Conservation (phyloP, 257 asterid genomes). For the Ilex aquifolium region DNA sequence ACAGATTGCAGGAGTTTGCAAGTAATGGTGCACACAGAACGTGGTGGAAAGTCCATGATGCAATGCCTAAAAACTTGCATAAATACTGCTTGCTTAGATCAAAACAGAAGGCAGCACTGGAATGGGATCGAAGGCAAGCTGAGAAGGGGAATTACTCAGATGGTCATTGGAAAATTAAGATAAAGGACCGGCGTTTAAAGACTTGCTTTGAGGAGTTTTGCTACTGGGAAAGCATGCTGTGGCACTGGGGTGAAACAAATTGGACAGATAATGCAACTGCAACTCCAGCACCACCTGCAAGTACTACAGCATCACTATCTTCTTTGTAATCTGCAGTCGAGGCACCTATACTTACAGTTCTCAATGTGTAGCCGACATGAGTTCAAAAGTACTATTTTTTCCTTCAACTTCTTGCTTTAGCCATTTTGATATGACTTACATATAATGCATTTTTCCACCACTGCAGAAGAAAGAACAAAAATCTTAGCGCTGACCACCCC, state of each 20-base stretch:
- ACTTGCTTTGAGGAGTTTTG: conserved; percentile 74
- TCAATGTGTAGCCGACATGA: too few relatives aligned
- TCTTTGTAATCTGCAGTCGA: conserved; percentile 19
- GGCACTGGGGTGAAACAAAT: conserved; percentile 92
- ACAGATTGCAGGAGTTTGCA: conserved; percentile 58
- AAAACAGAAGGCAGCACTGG: conserved; percentile 83
- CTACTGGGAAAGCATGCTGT: conserved; percentile 88
- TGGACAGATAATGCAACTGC: conserved; percentile 71
- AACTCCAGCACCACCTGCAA: conserved; percentile 26
- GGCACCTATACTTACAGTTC: too few relatives aligned
- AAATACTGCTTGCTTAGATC: conserved; percentile 75
- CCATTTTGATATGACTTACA: too few relatives aligned
- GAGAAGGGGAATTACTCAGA: conserved; percentile 72
- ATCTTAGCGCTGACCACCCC: too few relatives aligned
- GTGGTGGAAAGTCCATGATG: conserved; percentile 95
- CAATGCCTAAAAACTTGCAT: conserved; percentile 82
- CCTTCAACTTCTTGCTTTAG: too few relatives aligned
- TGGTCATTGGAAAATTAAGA: conserved; percentile 73
- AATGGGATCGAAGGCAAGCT: conserved; percentile 80
- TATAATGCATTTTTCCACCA: too few relatives aligned
- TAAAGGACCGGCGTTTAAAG: conserved; percentile 48
- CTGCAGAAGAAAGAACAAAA: too few relatives aligned
- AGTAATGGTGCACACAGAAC: conserved; percentile 76
- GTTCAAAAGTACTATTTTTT: too few relatives aligned
- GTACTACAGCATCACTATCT: conserved; percentile 30